Percentiles rank a stretch among this genome's conserved stretches.
Evolutionary conservation across 1,284 basidiomycete species (phyloP).

Genomic region (Mycosarcoma mackinlayi): DNA sequence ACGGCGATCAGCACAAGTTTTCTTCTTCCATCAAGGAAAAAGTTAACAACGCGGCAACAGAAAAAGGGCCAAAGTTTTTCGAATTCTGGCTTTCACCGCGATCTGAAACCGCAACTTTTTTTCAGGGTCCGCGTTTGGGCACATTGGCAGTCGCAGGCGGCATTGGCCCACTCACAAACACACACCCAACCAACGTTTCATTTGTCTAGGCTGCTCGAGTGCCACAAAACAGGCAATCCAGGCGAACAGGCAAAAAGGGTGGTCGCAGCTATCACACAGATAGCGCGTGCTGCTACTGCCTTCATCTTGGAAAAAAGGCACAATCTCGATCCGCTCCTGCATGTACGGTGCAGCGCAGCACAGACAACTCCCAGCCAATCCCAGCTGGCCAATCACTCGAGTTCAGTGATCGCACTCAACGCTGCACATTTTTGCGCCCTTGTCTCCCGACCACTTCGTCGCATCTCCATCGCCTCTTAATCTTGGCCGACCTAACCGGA

Average conservation of each 20-base stretch:
- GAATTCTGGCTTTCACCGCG: slow-evolving; percentile 22
- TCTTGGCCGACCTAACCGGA: not conserved
- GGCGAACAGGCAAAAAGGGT: slow-evolving; percentile 1
- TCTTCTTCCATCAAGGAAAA: slow-evolving; percentile 5
- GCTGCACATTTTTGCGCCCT: not conserved
- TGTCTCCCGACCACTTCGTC: not conserved
- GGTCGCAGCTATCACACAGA: slow-evolving; percentile 12
- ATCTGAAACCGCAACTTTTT: slow-evolving; percentile 29
- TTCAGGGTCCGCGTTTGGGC: not conserved
- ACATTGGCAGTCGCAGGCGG: slow-evolving; percentile 1
- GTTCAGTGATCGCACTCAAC: slow-evolving; percentile 3
- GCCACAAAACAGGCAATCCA: slow-evolving; percentile 8
- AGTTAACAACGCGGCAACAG: slow-evolving; percentile 29
- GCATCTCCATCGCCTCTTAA: not conserved
- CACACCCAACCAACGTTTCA: slow-evolving; percentile 1
- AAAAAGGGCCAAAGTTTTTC: slow-evolving; percentile 16
- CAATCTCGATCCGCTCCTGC: not conserved
- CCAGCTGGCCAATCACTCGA: not conserved
- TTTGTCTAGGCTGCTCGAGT: slow-evolving; percentile 12
- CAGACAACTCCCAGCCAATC: too few relatives aligned
- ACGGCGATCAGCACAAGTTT: not conserved
- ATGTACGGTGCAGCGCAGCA: too few relatives aligned
- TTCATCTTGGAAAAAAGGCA: slow-evolving; percentile 38
- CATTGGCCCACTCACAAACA: not conserved
- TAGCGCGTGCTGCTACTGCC: slow-evolving; percentile 26